Evolutionary conservation across 2,329 filamentous ascomycete species (phyloP).

Genomic region (Coniochaeta pulveracea): DNA sequence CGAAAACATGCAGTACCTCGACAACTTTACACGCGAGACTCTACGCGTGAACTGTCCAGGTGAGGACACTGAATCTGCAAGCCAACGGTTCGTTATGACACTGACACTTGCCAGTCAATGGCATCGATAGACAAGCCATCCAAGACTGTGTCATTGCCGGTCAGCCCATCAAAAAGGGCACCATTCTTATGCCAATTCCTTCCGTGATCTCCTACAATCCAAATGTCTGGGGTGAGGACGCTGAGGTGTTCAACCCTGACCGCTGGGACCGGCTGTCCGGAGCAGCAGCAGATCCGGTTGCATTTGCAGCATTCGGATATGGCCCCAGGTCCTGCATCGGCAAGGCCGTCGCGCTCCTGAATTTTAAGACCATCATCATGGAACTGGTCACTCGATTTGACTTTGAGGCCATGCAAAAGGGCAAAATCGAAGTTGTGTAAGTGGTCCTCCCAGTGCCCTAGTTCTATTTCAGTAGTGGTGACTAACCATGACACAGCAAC

Average conservation of each 20-base stretch:
- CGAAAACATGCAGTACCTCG: conserved; percentile 18
- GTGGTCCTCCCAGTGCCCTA: too few relatives aligned
- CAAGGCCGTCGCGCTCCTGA: conserved; percentile 21
- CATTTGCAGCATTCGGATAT: conserved; percentile 24
- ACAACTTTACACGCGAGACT: conserved; percentile 23
- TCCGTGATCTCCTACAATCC: conserved; percentile 11
- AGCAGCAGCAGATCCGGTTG: conserved; percentile 15
- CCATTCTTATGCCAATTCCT: conserved; percentile 12
- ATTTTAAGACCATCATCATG: conserved; percentile 24
- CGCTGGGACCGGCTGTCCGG: conserved; percentile 14
- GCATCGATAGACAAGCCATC: not conserved
- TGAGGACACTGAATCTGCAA: conserved; percentile 5
- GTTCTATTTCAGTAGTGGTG: too few relatives aligned
- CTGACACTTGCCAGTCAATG: not conserved
- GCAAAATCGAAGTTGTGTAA: conserved; percentile 2
- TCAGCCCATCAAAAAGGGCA: conserved; percentile 13
- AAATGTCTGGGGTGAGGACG: conserved; percentile 15
- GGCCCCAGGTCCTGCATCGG: conserved; percentile 27
- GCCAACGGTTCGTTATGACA: not conserved
- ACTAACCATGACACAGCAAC: too few relatives aligned
- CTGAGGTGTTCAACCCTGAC: conserved; percentile 11
- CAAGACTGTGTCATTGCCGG: conserved; percentile 13
- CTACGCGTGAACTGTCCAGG: conserved; percentile 21
- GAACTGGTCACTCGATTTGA: conserved; percentile 20
- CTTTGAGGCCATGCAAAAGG: conserved; percentile 12